Evolutionary conservation across 2,329 filamentous ascomycete genomes (phyloP).

Genomic region (Moelleriella libera): DNA sequence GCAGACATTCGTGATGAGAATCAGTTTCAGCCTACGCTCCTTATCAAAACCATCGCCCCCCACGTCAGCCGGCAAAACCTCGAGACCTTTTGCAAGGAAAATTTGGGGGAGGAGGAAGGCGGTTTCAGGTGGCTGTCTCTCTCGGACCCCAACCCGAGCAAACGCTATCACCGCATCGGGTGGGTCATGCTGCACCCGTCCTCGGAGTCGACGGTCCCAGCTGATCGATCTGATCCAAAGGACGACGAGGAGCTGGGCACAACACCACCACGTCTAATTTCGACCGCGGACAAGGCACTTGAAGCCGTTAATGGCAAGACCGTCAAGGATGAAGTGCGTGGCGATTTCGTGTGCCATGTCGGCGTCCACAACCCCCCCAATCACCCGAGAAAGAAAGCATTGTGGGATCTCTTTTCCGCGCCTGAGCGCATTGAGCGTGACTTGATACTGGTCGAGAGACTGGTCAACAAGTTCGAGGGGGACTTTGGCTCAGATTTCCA

Average conservation of each 20-base stretch:
- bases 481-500: conserved; percentile 69
- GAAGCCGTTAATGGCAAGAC: conserved; percentile 97
- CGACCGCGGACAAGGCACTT: conserved; percentile 71
- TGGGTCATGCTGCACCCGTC: conserved; percentile 93
- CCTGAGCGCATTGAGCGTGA: conserved; percentile 90
- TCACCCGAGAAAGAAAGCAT: conserved; percentile 79
- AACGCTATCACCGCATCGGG: conserved; percentile 92
- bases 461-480: conserved; percentile 73
- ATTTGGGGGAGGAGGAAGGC: conserved; percentile 78
- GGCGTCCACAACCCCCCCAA: conserved; percentile 85
- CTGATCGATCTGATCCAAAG: conserved; percentile 60
- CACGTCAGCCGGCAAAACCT: conserved; percentile 90
- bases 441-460: conserved; percentile 64
- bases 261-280: conserved; percentile 35
- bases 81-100: conserved; percentile 87
- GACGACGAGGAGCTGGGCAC: conserved; percentile 49
- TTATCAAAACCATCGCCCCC: conserved; percentile 96
- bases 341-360: conserved; percentile 95
- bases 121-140: conserved; percentile 94
- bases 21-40: conserved; percentile 74
- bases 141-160: conserved; percentile 91
- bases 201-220: conserved; percentile 47
- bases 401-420: conserved; percentile 93
- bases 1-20: conserved; percentile 84
- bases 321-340: conserved; percentile 83